phyloP scores from a whole-genome alignment of 495 filamentous ascomycete species.

The Trichoderma gamsii region DNA sequence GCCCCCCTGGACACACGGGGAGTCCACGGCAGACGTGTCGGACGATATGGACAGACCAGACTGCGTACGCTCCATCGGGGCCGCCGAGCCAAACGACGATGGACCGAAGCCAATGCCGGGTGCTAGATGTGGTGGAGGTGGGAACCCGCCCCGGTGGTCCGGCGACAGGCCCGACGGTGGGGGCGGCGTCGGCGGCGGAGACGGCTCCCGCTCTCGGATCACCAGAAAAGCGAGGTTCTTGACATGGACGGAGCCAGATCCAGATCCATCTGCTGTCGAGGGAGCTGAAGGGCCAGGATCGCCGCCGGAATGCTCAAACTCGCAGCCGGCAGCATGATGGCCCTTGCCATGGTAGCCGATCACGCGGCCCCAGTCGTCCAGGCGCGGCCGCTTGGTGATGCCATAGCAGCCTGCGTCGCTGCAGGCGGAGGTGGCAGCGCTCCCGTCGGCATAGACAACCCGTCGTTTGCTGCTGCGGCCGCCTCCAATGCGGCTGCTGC shows the following conservation, averaged over 20 bases:
- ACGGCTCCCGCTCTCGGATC: constrained; percentile 12
- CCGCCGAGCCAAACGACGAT: constrained; percentile 4
- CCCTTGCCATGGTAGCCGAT: constrained; percentile 9
- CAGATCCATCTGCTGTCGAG: not conserved
- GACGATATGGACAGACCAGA: constrained; percentile 30
- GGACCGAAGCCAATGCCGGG: not conserved
- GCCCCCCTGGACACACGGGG: not conserved
- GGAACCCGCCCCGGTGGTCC: not conserved
- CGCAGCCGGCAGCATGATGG: constrained; percentile 11
- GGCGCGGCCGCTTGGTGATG: constrained; percentile 1
- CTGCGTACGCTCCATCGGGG: constrained; percentile 27
- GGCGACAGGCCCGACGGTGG: not conserved
- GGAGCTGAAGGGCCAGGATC: not conserved
- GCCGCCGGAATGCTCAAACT: not conserved
- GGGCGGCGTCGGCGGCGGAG: constrained; percentile 11
- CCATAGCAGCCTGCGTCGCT: constrained; percentile 9
- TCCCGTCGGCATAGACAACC: constrained; percentile 3
- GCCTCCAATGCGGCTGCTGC: constrained; percentile 1
- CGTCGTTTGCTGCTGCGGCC: constrained; percentile 1
- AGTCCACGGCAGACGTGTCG: constrained; percentile 22
- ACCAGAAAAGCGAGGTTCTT: constrained; percentile 18
- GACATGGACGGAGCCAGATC: not conserved
- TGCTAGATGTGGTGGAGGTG: not conserved
- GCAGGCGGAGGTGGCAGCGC: constrained; percentile 1
- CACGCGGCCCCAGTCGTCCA: constrained; percentile 7